phyloP scores from a whole-genome alignment of 1,284 basidiomycete genomes.

The Ceratobasidium sp. region DNA sequence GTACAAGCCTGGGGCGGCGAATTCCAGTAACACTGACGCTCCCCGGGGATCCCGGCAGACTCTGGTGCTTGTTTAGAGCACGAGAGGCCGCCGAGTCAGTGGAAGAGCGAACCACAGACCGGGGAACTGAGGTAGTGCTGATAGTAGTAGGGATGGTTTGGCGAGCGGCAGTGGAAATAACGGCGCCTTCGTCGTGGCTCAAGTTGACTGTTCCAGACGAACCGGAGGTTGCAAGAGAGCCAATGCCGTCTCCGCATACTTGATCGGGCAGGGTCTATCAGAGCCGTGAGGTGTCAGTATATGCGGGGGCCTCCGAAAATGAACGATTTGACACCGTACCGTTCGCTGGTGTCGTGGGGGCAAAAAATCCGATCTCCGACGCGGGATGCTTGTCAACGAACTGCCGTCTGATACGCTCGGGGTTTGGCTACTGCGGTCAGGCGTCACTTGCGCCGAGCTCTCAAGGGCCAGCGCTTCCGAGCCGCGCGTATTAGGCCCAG shows the following conservation, averaged over 20 bases:
- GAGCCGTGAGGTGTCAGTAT: slow-evolving; percentile 13
- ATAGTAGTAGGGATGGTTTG: slow-evolving; percentile 19
- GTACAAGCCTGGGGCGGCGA: slow-evolving; percentile 68
- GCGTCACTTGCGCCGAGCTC: slow-evolving; percentile 32
- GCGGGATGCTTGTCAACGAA: slow-evolving; percentile 37
- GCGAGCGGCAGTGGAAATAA: slow-evolving; percentile 39
- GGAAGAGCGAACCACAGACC: slow-evolving; percentile 40
- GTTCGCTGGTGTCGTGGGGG: slow-evolving; percentile 35
- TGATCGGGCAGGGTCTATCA: slow-evolving; percentile 21
- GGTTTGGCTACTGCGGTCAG: slow-evolving; percentile 32
- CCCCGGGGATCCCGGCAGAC: slow-evolving; percentile 24
- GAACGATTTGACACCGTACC: slow-evolving; percentile 11
- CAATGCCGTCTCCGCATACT: background rate
- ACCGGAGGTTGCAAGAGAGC: slow-evolving; percentile 4
- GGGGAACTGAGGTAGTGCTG: slow-evolving; percentile 48
- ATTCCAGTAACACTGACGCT: slow-evolving; percentile 35
- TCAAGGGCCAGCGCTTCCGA: slow-evolving; percentile 1
- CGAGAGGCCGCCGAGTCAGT: slow-evolving; percentile 49
- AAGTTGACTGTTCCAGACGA: slow-evolving; percentile 27
- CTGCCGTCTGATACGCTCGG: slow-evolving; percentile 37
- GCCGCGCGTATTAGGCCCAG: slow-evolving; percentile 4
- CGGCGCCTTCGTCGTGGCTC: slow-evolving; percentile 16
- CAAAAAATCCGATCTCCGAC: slow-evolving; percentile 44
- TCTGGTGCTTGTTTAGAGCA: slow-evolving; percentile 24
- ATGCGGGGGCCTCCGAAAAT: background rate